phyloP scores from a whole-genome alignment of 31 red algal species.

The Bonnemaisonia californica region DNA sequence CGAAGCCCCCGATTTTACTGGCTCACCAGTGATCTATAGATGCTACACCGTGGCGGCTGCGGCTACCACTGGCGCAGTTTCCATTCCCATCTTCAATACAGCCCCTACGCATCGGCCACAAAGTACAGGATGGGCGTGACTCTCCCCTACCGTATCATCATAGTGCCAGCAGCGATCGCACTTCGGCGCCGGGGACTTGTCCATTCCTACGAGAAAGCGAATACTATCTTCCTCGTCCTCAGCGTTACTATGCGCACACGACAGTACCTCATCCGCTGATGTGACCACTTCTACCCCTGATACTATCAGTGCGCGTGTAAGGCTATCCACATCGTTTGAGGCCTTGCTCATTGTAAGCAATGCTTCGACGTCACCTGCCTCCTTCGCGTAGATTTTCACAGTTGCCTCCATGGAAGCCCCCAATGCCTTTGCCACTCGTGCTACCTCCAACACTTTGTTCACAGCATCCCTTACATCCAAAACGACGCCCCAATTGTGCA shows the following conservation, averaged over 20 bases:
- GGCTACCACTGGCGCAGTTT: slow-evolving; percentile 28
- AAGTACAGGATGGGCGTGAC: slow-evolving; percentile 52
- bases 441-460: slow-evolving; percentile 90
- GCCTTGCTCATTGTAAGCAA: slow-evolving; percentile 23
- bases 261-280: slow-evolving; percentile 20
- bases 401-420: slow-evolving; percentile 90
- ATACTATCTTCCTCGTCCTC: slow-evolving; percentile 3
- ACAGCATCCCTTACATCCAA: slow-evolving; percentile 78
- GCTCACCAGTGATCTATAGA: not conserved
- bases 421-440: slow-evolving; percentile 73
- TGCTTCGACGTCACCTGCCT: slow-evolving; percentile 29
- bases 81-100: slow-evolving; percentile 62
- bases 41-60: slow-evolving; percentile 26
- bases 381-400: slow-evolving; percentile 57
- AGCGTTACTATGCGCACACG: slow-evolving; percentile 60
- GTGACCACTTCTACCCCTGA: slow-evolving; percentile 67
- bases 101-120: slow-evolving; percentile 75
- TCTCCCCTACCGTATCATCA: slow-evolving; percentile 51
- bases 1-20: too few species aligned
- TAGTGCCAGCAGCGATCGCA: slow-evolving; percentile 98
- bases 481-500: slow-evolving; percentile 60
- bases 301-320: slow-evolving; percentile 81
- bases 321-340: slow-evolving; percentile 79
- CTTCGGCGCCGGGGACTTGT: slow-evolving; percentile 59
- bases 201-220: slow-evolving; percentile 73